Conservation (phyloP, 345 rosid species). For the Dimocarpus longan region DNA sequence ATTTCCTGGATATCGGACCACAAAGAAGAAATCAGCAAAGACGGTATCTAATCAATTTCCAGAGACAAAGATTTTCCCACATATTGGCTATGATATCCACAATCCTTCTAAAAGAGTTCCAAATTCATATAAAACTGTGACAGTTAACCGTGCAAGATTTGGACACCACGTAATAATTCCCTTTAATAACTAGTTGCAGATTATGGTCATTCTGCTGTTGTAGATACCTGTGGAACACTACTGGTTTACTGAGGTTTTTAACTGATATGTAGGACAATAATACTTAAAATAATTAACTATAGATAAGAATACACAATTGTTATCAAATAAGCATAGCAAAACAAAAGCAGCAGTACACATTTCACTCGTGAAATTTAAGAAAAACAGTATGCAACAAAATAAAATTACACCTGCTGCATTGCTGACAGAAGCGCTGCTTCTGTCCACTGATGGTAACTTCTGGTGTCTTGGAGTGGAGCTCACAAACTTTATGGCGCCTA, state of each 20-base stretch:
- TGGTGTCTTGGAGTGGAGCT: slow-evolving; percentile 77
- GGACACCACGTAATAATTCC: no score
- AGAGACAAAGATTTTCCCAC: not conserved
- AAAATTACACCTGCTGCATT: slow-evolving; percentile 79
- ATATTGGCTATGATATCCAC: not conserved
- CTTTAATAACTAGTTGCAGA: not conserved
- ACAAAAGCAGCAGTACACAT: not conserved
- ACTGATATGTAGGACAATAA: not conserved
- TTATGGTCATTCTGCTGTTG: not conserved
- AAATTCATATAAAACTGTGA: not conserved
- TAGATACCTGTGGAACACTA: no score
- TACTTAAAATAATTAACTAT: not conserved
- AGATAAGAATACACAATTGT: not conserved
- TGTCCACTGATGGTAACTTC: slow-evolving; percentile 64
- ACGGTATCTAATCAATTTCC: not conserved
- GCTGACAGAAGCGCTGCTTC: slow-evolving; percentile 87
- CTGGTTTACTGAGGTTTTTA: no score
- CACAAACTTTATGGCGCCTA: slow-evolving; percentile 93
- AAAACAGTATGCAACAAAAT: not conserved
- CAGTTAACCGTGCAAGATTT: not conserved
- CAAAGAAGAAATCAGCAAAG: not conserved
- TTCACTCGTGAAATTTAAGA: not conserved
- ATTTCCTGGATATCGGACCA: not conserved
- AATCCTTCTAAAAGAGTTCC: not conserved
- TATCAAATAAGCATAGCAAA: not conserved